These are phyloP conservation scores for Porphyrellus cyaneotinctus DNA, from an alignment of 768 basidiomycete species.

Conservation along the genomic window DNA sequence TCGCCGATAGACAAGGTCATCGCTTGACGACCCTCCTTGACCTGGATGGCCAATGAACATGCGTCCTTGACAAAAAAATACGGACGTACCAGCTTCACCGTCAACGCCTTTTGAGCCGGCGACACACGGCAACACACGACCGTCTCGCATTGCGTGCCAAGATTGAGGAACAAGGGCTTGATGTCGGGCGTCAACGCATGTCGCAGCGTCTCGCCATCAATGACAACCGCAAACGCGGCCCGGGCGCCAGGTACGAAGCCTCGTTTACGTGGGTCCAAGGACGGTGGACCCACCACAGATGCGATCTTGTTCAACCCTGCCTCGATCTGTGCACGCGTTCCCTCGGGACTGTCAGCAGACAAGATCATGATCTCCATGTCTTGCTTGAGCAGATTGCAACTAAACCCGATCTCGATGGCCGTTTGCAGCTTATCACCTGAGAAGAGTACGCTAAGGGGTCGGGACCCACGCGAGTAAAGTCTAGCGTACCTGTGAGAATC, in stretches of 20 bases:
- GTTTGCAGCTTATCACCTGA: constrained; percentile 95
- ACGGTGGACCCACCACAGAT: constrained; percentile 74
- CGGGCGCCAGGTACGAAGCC: constrained; percentile 63
- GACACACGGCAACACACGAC: constrained; percentile 98
- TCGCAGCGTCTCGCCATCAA: constrained; percentile 90
- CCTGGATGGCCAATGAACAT: constrained; percentile 39
- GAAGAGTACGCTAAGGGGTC: not conserved
- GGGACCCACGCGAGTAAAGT: not conserved
- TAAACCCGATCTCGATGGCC: constrained; percentile 95
- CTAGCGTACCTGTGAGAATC: constrained; percentile 81
- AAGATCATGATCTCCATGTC: constrained; percentile 98
- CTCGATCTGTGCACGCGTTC: constrained; percentile 82
- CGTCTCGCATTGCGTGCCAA: constrained; percentile 95
- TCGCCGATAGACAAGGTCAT: constrained; percentile 98
- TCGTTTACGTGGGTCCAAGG: constrained; percentile 53
- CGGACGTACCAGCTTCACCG: constrained; percentile 76
- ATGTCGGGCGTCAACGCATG: constrained; percentile 74
- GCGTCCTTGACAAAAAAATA: not conserved
- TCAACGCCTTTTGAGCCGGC: constrained; percentile 96
- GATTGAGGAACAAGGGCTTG: constrained; percentile 83
- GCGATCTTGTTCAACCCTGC: constrained; percentile 93
- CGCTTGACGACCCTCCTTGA: constrained; percentile 91
- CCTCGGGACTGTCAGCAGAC: constrained; percentile 73
- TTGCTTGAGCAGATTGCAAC: constrained; percentile 89
- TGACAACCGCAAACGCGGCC: constrained; percentile 88